A percentile compares a stretch with the other conserved stretches of the same genome.
Evolutionary conservation across 257 asterid species (phyloP).

Genomic region (Plantago elongata): DNA sequence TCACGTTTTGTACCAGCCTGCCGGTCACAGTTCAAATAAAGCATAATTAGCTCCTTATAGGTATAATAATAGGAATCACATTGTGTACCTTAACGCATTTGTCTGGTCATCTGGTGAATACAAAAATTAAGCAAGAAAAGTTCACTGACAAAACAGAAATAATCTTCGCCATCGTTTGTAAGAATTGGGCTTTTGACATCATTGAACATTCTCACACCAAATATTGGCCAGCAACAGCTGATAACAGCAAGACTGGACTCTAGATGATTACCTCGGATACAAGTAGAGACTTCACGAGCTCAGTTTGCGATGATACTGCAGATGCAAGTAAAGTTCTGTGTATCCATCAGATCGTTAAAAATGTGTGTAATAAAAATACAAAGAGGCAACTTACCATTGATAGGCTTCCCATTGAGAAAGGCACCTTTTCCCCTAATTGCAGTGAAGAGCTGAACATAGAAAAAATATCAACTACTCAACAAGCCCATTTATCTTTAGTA

Average conservation of each 20-base stretch:
- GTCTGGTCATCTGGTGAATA: too few species aligned
- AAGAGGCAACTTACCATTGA: constrained; percentile 42
- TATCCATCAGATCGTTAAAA: constrained; percentile 15
- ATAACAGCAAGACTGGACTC: too few species aligned
- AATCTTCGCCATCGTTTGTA: too few species aligned
- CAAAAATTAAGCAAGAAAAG: too few species aligned
- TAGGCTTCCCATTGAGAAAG: constrained; percentile 66
- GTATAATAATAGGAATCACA: background rate
- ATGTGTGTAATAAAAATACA: background rate
- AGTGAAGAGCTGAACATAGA: constrained; percentile 64
- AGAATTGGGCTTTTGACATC: too few species aligned
- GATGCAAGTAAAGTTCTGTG: constrained; percentile 10
- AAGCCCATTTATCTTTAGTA: too few species aligned
- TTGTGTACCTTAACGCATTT: too few species aligned
- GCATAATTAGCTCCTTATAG: constrained; percentile 12
- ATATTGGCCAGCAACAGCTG: too few species aligned
- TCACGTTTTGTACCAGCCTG: constrained; percentile 84
- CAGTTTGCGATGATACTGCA: constrained; percentile 78
- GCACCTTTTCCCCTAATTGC: constrained; percentile 71
- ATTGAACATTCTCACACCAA: too few species aligned
- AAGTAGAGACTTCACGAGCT: constrained; percentile 80
- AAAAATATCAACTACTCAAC: background rate
- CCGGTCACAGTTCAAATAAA: constrained; percentile 19
- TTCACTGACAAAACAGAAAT: too few species aligned
- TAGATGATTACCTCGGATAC: constrained; percentile 60